Evolutionary conservation across 108 stramenopile species (phyloP), one percentile per base, ranked within the genome.

Genomic region (Pseudonitzschia multiseries): DNA sequence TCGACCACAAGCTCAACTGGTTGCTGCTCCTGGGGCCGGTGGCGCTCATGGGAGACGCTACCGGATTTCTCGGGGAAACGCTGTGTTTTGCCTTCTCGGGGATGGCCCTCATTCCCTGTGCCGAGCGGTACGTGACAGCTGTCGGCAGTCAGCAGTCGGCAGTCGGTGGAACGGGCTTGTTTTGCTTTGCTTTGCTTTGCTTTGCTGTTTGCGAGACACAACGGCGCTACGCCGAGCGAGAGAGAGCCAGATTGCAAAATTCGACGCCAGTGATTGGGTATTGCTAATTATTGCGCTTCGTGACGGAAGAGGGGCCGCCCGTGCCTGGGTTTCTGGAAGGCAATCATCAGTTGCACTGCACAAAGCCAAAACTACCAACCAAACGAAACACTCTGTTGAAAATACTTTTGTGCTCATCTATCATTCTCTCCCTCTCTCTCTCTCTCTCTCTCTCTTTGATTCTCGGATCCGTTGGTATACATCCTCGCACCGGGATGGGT

Each of bases 1-100:
- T 79, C 29, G 62, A 76, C 27, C 73, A 73, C 63, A 79, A 74
- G 46, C 64, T 96, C 9, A 91, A 85, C 31, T 96, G 92, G 81
- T 63, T 99, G 31, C 78, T 96, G n/a, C 71, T 96, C 26, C 71
- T 89, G 56, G 97, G 96, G 4, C 97, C 5, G 21, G 65, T 97
- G 8, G 92, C 93, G 28, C 68, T 98, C 0, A 57, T 96, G 1
- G 96, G 98, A 4, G 92, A 93, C 54, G 75, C 86, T 20, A 91
- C 94, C 18, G 92, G 89, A 52, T 70, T 83, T 40, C 77, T 94
- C 53, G 86, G 87, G 10, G 91, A 92, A 81, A 86, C 91, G 0
- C 41, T 78, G 0, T 93, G 94, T 73, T 95, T 95, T 87, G 75
- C 86, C 21, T 75, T 87, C 17, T 82, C 90, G 24, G 94, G 91